Evolutionary conservation across 2,329 filamentous ascomycete species (phyloP).

Genomic region (Penicillium fuscoglaucum): DNA sequence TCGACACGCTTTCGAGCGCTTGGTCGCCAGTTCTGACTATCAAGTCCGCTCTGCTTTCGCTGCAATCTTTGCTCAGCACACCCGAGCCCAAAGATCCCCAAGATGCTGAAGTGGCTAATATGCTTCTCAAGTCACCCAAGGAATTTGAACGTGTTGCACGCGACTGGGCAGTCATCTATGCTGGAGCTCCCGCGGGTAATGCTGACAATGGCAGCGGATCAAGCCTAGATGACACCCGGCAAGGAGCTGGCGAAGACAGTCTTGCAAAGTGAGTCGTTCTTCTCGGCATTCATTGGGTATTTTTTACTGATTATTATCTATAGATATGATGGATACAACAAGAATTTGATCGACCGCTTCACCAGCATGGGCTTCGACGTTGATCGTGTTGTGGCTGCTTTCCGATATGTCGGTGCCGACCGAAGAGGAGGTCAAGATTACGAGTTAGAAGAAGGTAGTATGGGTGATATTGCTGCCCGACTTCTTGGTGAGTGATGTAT

Average conservation of each 20-base stretch:
- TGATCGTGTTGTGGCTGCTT: conserved; percentile 80
- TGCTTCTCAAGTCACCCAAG: conserved; percentile 77
- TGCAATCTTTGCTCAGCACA: conserved; percentile 88
- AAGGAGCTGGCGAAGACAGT: conserved; percentile 59
- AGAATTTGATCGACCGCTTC: conserved; percentile 78
- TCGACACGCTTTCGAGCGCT: conserved; percentile 83
- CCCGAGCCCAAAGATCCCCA: conserved; percentile 97
- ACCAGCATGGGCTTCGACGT: conserved; percentile 89
- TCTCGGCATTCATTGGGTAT: not conserved
- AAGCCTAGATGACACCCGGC: conserved; percentile 55
- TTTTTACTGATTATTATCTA: conserved; percentile 31
- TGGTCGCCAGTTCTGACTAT: conserved; percentile 98
- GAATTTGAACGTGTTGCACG: conserved; percentile 79
- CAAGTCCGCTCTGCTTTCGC: conserved; percentile 88
- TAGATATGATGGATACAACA: conserved; percentile 87
- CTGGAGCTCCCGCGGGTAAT: conserved; percentile 67
- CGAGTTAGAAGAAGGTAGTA: conserved; percentile 82
- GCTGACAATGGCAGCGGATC: conserved; percentile 56
- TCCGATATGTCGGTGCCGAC: conserved; percentile 78
- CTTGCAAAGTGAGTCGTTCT: conserved; percentile 51
- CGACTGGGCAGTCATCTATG: conserved; percentile 85
- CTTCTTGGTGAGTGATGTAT: conserved; percentile 67
- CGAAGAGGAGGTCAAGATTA: conserved; percentile 76
- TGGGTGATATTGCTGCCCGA: conserved; percentile 84
- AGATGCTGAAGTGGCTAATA: conserved; percentile 89